Base-by-base conservation (phyloP, 495 filamentous ascomycete genomes). In the Penicillium ochrochloron region DNA sequence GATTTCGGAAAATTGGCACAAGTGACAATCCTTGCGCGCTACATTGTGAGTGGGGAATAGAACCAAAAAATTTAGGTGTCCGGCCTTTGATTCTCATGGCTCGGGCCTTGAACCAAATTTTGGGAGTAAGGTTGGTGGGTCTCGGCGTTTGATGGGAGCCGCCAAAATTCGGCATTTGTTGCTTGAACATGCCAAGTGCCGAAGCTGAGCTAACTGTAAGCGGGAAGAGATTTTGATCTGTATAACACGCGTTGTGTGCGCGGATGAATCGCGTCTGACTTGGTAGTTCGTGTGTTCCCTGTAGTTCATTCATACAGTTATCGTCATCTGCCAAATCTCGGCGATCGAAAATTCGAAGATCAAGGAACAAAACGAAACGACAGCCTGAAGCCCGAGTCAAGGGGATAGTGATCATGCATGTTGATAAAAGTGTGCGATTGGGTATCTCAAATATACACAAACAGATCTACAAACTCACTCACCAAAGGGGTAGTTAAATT, bases 401-500 rank as follows among this genome's bases (percentile, higher is more conserved):
- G 19, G 19, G n/a, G 9, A 21, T 11, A 15, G 42, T 21, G 5
- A 8, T 21, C 11, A 23, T 31, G 5, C 27, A 53, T 19, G 14
- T 33, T 27, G 31, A 33, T 53, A 15, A 19, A 29, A 15, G 15
- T 21, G 11, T 58, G 56, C 56, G 23, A 27, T 21, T 27, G 56
- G 56, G 56, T 58, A 58, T 58, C 56, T 58, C 23, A 31, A 44
- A 58, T 29, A 58, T 58, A 33, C 37, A 58, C 23, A 53, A 19
- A 42, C 5, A 61, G 10, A 27, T 8, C 3, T 34, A 17, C 21
- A 2, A 12, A 31, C 29, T 89, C 83, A 60, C 71, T 96, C 92
- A 0, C 95, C 95, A 81, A 99, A 97, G 3, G 96, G 93, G 79
- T 97, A 90, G 74, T 99, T 99, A 70, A 98, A 99, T 79, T 99